Conservation (phyloP, 2,329 filamentous ascomycete species). For the Mycogone perniciosa region DNA sequence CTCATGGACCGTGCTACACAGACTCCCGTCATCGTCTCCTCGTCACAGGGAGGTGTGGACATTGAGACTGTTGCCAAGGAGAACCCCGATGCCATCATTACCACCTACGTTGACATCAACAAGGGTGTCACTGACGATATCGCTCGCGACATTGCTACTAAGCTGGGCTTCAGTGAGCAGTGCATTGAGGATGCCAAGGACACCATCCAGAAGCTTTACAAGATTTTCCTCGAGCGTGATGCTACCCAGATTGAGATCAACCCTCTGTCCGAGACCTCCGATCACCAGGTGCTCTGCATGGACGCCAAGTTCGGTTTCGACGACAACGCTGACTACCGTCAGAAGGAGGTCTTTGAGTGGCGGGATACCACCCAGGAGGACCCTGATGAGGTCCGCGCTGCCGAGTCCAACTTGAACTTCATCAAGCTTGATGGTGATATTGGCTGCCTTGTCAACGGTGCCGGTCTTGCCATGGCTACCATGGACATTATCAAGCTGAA, state of each 20-base stretch:
- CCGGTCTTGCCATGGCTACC: slow-evolving; percentile 98
- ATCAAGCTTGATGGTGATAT: slow-evolving; percentile 99
- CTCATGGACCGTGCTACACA: slow-evolving; percentile 95
- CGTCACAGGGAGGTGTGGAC: slow-evolving; percentile 98
- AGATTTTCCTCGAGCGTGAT: slow-evolving; percentile 97
- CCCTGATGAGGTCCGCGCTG: slow-evolving; percentile 93
- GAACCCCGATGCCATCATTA: slow-evolving; percentile 90
- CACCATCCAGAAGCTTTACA: slow-evolving; percentile 98
- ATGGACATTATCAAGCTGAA: slow-evolving; percentile 99
- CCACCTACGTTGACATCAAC: slow-evolving; percentile 90
- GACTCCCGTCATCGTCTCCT: slow-evolving; percentile 91
- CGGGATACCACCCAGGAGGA: slow-evolving; percentile 95
- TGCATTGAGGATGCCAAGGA: slow-evolving; percentile 93
- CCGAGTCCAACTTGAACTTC: slow-evolving; percentile 93
- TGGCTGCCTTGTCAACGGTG: slow-evolving; percentile 97
- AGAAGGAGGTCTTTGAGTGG: slow-evolving; percentile 92
- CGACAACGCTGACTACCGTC: slow-evolving; percentile 97
- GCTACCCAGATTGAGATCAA: slow-evolving; percentile 99
- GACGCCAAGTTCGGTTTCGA: slow-evolving; percentile 98
- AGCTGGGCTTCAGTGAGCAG: slow-evolving; percentile 96
- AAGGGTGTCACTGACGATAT: slow-evolving; percentile 93
- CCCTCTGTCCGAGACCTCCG: slow-evolving; percentile 93
- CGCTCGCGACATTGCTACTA: slow-evolving; percentile 77
- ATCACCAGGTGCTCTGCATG: slow-evolving; percentile 98
- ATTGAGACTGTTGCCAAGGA: slow-evolving; percentile 99